phyloP scores from a whole-genome alignment of 2,329 filamentous ascomycete species.

The Moelleriella libera region DNA sequence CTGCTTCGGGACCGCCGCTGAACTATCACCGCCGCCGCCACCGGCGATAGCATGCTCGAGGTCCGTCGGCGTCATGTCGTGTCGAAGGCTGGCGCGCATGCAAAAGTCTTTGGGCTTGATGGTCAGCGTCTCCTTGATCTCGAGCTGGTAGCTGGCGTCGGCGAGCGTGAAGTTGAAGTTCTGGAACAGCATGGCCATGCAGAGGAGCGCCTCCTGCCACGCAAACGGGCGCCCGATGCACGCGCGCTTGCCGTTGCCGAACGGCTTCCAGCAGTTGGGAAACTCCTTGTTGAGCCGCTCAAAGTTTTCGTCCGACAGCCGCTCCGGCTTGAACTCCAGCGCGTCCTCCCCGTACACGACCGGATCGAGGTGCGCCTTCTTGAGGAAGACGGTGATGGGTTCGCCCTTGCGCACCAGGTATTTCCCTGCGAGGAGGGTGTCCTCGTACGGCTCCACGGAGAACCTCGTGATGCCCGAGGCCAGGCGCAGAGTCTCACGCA shows the following conservation, averaged over 20 bases:
- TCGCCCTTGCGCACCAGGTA: constrained; percentile 43
- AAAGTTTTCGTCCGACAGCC: constrained; percentile 59
- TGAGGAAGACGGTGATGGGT: constrained; percentile 31
- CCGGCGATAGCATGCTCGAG: constrained; percentile 30
- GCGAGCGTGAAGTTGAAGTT: constrained; percentile 54
- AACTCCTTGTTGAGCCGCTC: constrained; percentile 45
- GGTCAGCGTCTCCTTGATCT: constrained; percentile 42
- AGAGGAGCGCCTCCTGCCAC: constrained; percentile 56
- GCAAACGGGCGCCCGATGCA: constrained; percentile 65
- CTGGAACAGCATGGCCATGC: constrained; percentile 50
- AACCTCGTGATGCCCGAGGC: constrained; percentile 46
- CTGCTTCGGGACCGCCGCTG: constrained; percentile 1
- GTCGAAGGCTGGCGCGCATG: constrained; percentile 42
- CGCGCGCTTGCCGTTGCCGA: constrained; percentile 55
- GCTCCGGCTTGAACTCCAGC: constrained; percentile 51
- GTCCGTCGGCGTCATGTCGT: constrained; percentile 28
- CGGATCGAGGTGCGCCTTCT: constrained; percentile 45
- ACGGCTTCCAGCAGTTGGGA: constrained; percentile 55
- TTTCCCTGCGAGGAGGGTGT: constrained; percentile 43
- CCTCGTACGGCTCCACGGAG: constrained; percentile 36
- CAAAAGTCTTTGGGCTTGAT: constrained; percentile 50
- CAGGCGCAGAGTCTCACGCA: constrained; percentile 53
- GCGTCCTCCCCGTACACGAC: constrained; percentile 52
- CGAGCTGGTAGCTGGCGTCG: constrained; percentile 44
- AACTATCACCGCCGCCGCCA: constrained; percentile 3